Base-by-base conservation (phyloP, 2,329 filamentous ascomycete genomes). In the Didymella sp. region DNA sequence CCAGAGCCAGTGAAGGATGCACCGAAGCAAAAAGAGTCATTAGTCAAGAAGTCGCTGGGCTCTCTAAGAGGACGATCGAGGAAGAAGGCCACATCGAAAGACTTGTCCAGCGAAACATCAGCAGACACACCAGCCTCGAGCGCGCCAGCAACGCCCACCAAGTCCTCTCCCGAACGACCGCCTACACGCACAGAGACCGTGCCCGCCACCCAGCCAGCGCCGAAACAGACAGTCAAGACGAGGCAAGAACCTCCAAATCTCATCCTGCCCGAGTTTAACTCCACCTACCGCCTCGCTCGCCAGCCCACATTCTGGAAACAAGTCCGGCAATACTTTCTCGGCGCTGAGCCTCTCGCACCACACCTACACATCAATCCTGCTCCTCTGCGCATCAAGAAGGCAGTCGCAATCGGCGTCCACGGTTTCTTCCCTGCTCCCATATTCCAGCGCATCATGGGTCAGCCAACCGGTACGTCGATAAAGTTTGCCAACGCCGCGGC, bases 381-480 rank as follows among this genome's bases (percentile, higher is more conserved):
- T 7, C 82, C 86, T 0, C 89, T 87, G 1, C 89, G 85, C 62
- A 87, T 98, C 43, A 91, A 87, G 70, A 95, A 89, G 64, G 95
- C 95, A 12, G 83, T 99, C 5, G 92, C 93, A 1, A 96, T 99
- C 64, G 95, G 95, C 35, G 87, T 99, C 1, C 95, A 99, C 74
- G 95, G 95, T 0, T 89, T 96, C 58, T 97, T 98, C 64, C 95
- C 95, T 1, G 92, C 92, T 0, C 86, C 89, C 0, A 85, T 96
- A 38, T 83, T 99, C 31, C 89, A 95, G n/a, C 90, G 89, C 19
- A 90, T 99, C 65, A 88, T 98, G 15, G 95, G 95, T 0, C 94
- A 96, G 67, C 95, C 95, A 0, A 99, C 93, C 0, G 95, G 95
- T 6, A 99, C 95, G 0, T 98, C 94, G 0, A 87, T 98, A 54